Conservation (phyloP, 139 green algal genomes). For the Tetraselmis chui region DNA sequence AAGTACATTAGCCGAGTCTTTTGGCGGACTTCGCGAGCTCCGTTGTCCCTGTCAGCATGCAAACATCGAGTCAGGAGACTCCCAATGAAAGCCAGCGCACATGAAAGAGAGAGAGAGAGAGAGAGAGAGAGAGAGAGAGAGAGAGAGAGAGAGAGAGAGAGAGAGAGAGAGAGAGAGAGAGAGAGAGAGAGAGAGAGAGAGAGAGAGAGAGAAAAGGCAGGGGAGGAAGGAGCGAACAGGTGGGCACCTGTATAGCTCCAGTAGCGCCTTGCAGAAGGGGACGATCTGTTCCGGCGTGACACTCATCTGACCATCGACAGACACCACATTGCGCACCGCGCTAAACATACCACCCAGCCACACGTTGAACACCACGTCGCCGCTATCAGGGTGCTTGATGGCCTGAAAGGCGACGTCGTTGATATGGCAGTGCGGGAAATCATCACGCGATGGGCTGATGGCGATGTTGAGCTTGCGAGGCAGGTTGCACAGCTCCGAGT, state of each 20-base stretch:
- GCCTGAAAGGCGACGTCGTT: conserved; percentile 95
- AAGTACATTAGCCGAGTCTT: conserved; percentile 94
- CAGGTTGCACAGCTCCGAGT: conserved; percentile 85
- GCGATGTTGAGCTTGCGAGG: conserved; percentile 95
- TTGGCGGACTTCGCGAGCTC: conserved; percentile 73
- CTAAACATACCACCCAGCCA: conserved; percentile 93
- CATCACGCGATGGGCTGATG: conserved; percentile 75
- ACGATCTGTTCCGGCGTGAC: conserved; percentile 68
- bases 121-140: too few species aligned
- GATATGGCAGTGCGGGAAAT: conserved; percentile 97
- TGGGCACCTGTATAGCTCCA: conserved; percentile 63
- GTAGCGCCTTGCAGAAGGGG: conserved; percentile 62
- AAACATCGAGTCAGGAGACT: too few species aligned
- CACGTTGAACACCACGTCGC: conserved; percentile 75
- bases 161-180: too few species aligned
- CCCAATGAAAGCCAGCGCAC: too few species aligned
- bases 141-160: too few species aligned
- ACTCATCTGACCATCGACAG: conserved; percentile 76
- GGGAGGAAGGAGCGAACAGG: neutral
- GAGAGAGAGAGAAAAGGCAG: too few species aligned
- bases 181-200: too few species aligned
- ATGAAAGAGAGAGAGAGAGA: too few species aligned
- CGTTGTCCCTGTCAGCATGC: conserved; percentile 88
- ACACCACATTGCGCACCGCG: conserved; percentile 84
- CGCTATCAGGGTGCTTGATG: conserved; percentile 54